Evolutionary conservation across 495 filamentous ascomycete genomes (phyloP), one percentile per base, ranked within the genome.

Genomic region (Extremus antarcticus): DNA sequence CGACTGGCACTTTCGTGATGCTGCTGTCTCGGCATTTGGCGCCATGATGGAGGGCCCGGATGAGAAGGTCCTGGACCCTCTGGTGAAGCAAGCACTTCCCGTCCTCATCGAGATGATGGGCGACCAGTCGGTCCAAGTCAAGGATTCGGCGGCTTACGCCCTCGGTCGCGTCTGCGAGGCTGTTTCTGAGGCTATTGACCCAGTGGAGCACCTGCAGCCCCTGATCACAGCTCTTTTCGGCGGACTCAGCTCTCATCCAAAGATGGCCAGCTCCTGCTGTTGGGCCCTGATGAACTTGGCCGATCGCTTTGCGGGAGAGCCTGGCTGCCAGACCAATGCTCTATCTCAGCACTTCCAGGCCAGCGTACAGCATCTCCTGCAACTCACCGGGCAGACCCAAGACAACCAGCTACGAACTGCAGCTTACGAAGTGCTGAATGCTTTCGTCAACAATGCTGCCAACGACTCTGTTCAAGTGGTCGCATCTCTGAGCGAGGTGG

Each of bases 241-340:
- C 45, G 92, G 91, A 45, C 75, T 95, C 51, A 78, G 90, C 50
- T 94, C 87, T 73, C 91, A 87, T 66, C 84, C 91, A 41, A 95
- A 94, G 76, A 97, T 98, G 82, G 92, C 92, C 43, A 83, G 85
- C 54, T 97, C 94, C 19, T 97, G 94, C 79, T 98, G 92, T 73
- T 97, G 94, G 91, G 89, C 92, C 35, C 72, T 98, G 57, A 98
- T 98, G 90, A 98, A 96, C 66, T 81, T 98, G 56, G 91, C 91
- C 22, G 92, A 97, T 63, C 83, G 90, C 25, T 98, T 97, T 67
- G 85, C 87, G 16, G 87, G 87, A 20, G 89, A 95, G 25, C 73
- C 76, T 41, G 87, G 86, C 23, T 81, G 80, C 24, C 73, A 84
- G 55, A 79, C 83, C 53, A 97, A 95, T 70, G 81, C 89, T 50